Evolutionary conservation across 2,329 filamentous ascomycete species (phyloP).

Genomic region (Tolypocladium tundrense): DNA sequence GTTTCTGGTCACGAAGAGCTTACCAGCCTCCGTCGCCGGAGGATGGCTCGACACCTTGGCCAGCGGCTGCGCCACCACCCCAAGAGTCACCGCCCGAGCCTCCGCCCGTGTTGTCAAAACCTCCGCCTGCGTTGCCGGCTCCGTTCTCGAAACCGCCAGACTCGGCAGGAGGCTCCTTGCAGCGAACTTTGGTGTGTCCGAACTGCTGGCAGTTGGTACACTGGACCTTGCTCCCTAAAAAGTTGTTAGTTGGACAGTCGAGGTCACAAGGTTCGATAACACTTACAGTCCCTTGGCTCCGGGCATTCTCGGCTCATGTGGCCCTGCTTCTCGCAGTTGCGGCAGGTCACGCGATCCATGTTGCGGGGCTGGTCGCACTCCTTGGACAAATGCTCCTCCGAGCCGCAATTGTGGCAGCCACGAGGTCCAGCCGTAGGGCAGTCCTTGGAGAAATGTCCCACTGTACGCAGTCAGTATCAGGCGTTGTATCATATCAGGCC

Average conservation of each 20-base stretch:
- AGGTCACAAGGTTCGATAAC: not conserved
- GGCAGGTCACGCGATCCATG: constrained; percentile 42
- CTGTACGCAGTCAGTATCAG: constrained; percentile 18
- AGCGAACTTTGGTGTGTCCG: constrained; percentile 28
- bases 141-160: not conserved
- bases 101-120: not conserved
- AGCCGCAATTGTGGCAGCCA: constrained; percentile 52
- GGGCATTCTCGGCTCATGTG: constrained; percentile 55
- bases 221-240: constrained; percentile 27
- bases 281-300: constrained; percentile 36
- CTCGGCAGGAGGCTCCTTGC: constrained; percentile 15
- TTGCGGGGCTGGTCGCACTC: constrained; percentile 39
- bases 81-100: not conserved
- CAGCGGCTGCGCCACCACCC: not conserved
- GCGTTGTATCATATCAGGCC: not conserved
- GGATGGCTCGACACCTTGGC: not conserved
- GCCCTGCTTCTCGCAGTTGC: constrained; percentile 48
- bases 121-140: not conserved
- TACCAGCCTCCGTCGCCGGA: constrained; percentile 3
- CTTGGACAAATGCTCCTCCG: constrained; percentile 46
- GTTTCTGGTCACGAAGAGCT: not conserved
- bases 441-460: constrained; percentile 52
- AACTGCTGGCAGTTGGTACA: constrained; percentile 27
- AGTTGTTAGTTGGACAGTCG: constrained; percentile 8
- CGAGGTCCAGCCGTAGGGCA: constrained; percentile 50